Base-by-base conservation (phyloP, 1,139 yeast genomes). In the Scheffersomyces segobiensis region DNA sequence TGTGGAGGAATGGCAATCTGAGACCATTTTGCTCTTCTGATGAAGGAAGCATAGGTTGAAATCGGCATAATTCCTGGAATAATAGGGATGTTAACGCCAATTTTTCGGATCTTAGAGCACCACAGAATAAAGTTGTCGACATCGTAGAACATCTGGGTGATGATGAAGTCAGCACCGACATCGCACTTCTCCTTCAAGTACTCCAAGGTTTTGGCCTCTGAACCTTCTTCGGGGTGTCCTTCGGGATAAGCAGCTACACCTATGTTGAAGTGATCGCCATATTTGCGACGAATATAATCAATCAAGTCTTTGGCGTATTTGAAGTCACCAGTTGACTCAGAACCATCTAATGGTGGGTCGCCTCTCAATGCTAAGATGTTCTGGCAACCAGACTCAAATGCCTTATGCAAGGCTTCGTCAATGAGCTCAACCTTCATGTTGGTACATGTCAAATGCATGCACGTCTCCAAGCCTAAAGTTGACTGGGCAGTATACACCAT, bases 1-100 rank as follows among this genome's bases (percentile, higher is more conserved):
- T 85, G 83, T 63, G 83, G 82, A 5, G 99, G 99, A 62, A 95
- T 83, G 50, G 83, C 75, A 65, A 95, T 87, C 69, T 89, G 89
- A 57, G 97, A 92, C 99, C 98, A 95, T 60, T 87, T 88, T 18
- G 98, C 97, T 70, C 99, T 86, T 76, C 99, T 88, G 63, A 92
- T 75, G 71, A 95, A 95, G 3, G 97, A 87, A 48, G 96, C 91
- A 75, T 93, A 93, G 10, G 98, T 92, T 20, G 97, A 88, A 62
- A 95, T 93, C 22, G 99, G 99, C 99, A 95, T 95, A 73, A 95
- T 93, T 26, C 99, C 99, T 1, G 99, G 99, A 61, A 95, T 89
- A 65, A 95, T 91, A 50, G 98, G 98, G 57, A 91, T 87, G 53
- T 81, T 81, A 63, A 95, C 83, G n/a, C 97, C 98, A 46, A 81